phyloP scores from a whole-genome alignment of 768 basidiomycete species.

The Stropharia rugosoannulata region DNA sequence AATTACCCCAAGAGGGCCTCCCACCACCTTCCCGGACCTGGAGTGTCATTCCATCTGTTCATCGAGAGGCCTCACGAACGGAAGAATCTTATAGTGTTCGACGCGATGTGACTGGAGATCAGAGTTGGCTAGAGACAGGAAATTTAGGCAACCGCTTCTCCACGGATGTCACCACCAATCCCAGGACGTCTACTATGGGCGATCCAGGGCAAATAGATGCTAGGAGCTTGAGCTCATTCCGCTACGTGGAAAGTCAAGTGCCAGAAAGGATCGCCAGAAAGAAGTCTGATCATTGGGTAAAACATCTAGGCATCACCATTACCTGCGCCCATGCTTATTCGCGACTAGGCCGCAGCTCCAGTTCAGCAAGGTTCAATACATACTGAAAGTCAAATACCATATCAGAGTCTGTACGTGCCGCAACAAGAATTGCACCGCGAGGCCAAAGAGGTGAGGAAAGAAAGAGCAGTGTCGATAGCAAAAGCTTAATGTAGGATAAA shows the following conservation, averaged over 20 bases:
- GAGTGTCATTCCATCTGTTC: slow-evolving; percentile 34
- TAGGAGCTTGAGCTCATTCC: not conserved
- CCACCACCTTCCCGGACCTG: slow-evolving; percentile 22
- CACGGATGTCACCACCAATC: not conserved
- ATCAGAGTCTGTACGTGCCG: no score
- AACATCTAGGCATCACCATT: not conserved
- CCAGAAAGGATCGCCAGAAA: not conserved
- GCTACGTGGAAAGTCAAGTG: slow-evolving; percentile 4
- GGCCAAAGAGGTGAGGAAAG: no score
- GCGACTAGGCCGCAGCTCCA: no score
- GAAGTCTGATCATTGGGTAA: slow-evolving; percentile 3
- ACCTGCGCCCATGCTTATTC: no score
- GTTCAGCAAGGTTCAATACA: no score
- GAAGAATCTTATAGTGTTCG: slow-evolving; percentile 3
- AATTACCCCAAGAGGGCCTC: slow-evolving; percentile 6
- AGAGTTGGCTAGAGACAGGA: slow-evolving; percentile 12
- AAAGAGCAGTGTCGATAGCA: no score
- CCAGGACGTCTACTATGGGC: slow-evolving; percentile 8
- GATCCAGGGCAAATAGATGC: slow-evolving; percentile 1
- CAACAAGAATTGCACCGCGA: no score
- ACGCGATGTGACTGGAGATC: slow-evolving; percentile 1
- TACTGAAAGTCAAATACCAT: no score
- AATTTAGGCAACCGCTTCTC: slow-evolving; percentile 7
- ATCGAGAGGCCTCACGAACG: slow-evolving; percentile 22
- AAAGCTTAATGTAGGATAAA: not conserved